These are phyloP conservation scores for Pyrrhoderma lamaoense DNA, from an alignment of 1,284 basidiomycete species.

Conservation along the genomic window DNA sequence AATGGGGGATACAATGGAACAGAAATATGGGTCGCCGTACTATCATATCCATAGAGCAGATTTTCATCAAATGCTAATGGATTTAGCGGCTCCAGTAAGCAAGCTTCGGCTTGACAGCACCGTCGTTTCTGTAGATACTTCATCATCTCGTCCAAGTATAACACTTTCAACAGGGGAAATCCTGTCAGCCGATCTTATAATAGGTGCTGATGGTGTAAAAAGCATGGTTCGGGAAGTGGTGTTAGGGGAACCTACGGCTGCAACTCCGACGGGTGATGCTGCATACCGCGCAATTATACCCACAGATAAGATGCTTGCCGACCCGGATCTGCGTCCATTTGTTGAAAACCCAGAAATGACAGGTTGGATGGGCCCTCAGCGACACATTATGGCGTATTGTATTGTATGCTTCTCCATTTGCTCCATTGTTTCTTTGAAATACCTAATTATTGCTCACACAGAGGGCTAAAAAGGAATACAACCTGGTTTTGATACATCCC, in stretches of 20 bases:
- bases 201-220: conserved; percentile 50
- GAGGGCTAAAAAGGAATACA: conserved; percentile 26
- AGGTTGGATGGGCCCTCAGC: conserved; percentile 27
- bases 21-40: conserved; percentile 38
- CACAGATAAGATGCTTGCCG: conserved; percentile 36
- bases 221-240: conserved; percentile 46
- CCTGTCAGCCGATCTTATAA: conserved; percentile 39
- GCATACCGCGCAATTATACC: conserved; percentile 42
- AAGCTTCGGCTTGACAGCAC: conserved; percentile 23
- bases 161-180: conserved; percentile 34
- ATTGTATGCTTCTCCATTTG: not conserved
- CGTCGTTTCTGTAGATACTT: conserved; percentile 35
- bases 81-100: conserved; percentile 21
- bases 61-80: conserved; percentile 27
- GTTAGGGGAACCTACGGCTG: conserved; percentile 21
- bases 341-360: conserved; percentile 28
- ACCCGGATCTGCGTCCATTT: conserved; percentile 38
- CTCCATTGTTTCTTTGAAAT: not conserved
- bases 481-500: conserved; percentile 28
- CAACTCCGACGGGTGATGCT: conserved; percentile 48
- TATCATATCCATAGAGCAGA: conserved; percentile 42
- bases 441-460: conserved; percentile 3
- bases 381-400: conserved; percentile 11
- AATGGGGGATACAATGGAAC: conserved; percentile 32
- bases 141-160: conserved; percentile 26